phyloP scores from a whole-genome alignment of 192 early-diverging fungal genomes.

The Coemansia sp. region DNA sequence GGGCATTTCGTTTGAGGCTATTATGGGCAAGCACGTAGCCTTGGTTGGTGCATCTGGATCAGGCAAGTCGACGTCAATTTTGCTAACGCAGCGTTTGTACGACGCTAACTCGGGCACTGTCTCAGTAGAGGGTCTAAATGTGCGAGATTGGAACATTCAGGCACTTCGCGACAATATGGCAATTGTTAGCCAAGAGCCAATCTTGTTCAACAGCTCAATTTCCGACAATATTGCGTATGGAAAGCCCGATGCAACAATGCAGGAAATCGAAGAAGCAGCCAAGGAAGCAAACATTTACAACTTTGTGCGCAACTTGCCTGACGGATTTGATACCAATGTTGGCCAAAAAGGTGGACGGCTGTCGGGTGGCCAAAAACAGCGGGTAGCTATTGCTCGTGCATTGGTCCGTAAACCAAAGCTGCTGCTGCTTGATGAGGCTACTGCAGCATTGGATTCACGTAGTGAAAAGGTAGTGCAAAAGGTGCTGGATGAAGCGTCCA shows the following conservation, averaged over 20 bases:
- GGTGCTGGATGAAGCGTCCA: conserved; percentile 66
- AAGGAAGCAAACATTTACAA: conserved; percentile 63
- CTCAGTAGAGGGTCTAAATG: conserved; percentile 58
- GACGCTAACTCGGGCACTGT: conserved; percentile 67
- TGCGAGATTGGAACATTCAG: conserved; percentile 63
- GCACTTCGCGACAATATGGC: conserved; percentile 73
- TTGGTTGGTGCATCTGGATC: conserved; percentile 84
- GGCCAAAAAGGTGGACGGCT: conserved; percentile 68
- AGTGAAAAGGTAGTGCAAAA: conserved; percentile 78
- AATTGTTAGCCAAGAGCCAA: conserved; percentile 90
- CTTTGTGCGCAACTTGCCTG: conserved; percentile 56
- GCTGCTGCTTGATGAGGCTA: conserved; percentile 83
- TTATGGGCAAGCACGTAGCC: conserved; percentile 73
- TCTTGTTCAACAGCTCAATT: conserved; percentile 84
- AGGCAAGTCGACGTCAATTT: conserved; percentile 74
- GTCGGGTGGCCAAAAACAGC: conserved; percentile 70
- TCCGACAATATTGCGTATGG: conserved; percentile 87
- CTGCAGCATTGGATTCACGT: conserved; percentile 77
- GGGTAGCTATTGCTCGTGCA: conserved; percentile 72
- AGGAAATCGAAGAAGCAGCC: conserved; percentile 61
- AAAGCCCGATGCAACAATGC: conserved; percentile 54
- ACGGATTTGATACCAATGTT: conserved; percentile 66
- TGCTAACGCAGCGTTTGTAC: conserved; percentile 76
- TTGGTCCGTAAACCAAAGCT: conserved; percentile 66
- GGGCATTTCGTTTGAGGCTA: conserved; percentile 54